Base-by-base conservation (phyloP, 345 rosid genomes). In the Camelina sativa region DNA sequence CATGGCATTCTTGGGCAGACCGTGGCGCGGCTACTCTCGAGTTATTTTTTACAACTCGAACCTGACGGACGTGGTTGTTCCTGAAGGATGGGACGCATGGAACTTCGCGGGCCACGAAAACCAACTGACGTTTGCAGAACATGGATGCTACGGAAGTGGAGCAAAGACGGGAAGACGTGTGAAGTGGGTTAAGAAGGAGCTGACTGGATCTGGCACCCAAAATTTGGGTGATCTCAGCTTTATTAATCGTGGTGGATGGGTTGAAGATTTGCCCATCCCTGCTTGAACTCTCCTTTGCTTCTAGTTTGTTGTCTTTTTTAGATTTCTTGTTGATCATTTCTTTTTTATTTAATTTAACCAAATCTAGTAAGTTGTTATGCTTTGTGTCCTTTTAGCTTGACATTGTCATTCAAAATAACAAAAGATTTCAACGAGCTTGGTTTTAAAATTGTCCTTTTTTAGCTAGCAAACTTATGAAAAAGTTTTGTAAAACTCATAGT, bases 41-140 rank as follows among this genome's bases (percentile, higher is more conserved):
- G 94, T 89, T 16, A 64, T 84, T 8, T 83, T 87, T 20, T 43
- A 71, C 12, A 54, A 57, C 12, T 73, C 91, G 1, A 30, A 7
- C 8, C 7, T 87, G 15, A 25, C 73, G 2, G 11, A 64, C 7
- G 67, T 74, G 25, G 76, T 89, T 7, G 59, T 62, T 7, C 84
- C 88, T 5, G 20, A 46, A 20, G 90, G 94, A 38, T 89, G 91
- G 94, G 35, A 78, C 54, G 17, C 88, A n/a, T 85, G 86, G 86
- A 0, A 23, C 1, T 82, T 22, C n/a, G 15, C 1, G 8, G 87
- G 84, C 5, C 46, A 74, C 5, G 82, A 85, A 44, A 19, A 32
- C 3, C 69, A 55, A 44, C 54, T 83, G 11, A 55, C 41, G 2
- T 87, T 35, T 16, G 83, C 72, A 0, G 94, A 89, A 69, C 34